Evolutionary conservation across 352 stramenopile species (phyloP).

Genomic region (Phytophthora chlamydospora): DNA sequence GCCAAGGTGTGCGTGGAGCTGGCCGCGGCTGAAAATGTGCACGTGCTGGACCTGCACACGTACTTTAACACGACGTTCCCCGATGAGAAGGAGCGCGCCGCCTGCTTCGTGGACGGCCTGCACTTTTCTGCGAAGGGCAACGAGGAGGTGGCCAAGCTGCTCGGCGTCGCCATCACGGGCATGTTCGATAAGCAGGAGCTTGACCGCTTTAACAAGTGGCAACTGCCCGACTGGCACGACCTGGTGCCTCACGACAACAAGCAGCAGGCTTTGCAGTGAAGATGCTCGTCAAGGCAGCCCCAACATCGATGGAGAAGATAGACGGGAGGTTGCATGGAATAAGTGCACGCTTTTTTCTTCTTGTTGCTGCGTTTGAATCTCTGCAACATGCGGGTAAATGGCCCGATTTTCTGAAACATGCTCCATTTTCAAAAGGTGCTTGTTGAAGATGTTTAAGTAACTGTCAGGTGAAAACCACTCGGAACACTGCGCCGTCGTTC

Average conservation of each 20-base stretch:
- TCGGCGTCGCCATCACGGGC: conserved; percentile 34
- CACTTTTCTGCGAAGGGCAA: conserved; percentile 65
- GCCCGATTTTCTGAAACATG: no score
- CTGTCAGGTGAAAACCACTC: no score
- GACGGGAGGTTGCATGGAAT: background rate
- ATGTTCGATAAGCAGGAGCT: conserved; percentile 38
- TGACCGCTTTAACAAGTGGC: conserved; percentile 39
- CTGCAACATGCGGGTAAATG: no score
- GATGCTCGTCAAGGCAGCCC: no score
- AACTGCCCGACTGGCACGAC: conserved; percentile 50
- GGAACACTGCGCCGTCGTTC: no score
- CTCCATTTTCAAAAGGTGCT: no score
- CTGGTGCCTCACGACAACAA: conserved; percentile 24
- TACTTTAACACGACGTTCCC: conserved; percentile 55
- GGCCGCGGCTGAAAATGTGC: conserved; percentile 36
- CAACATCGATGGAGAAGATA: background rate
- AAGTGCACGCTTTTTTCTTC: no score
- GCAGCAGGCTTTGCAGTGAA: background rate
- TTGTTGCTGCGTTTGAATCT: no score
- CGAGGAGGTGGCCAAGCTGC: conserved; percentile 35
- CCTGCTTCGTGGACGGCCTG: conserved; percentile 53
- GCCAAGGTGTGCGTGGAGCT: conserved; percentile 52
- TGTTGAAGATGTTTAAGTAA: no score
- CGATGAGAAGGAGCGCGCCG: conserved; percentile 31
- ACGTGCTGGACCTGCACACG: conserved; percentile 57